Evolutionary conservation across 306 rosid species (phyloP).

Genomic region (Castanea sativa): DNA sequence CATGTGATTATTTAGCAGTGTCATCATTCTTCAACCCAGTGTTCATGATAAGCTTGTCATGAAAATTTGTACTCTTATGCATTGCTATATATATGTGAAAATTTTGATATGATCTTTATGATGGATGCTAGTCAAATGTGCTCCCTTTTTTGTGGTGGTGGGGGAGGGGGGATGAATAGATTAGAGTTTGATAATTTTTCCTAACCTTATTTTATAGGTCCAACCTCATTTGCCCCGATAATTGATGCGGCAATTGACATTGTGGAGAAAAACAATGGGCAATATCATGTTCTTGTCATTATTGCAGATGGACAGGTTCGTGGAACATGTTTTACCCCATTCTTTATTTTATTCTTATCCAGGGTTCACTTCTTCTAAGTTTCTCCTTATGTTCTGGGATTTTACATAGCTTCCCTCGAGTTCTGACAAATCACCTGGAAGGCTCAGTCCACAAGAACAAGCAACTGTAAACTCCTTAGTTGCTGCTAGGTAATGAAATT

Average conservation of each 20-base stretch:
- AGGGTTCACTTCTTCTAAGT: background rate
- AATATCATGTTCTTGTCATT: conserved; percentile 95
- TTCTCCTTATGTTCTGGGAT: conserved; percentile 12
- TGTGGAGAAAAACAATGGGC: conserved; percentile 72
- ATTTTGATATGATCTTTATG: background rate
- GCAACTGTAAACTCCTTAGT: conserved; percentile 71
- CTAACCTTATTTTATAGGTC: conserved; percentile 53
- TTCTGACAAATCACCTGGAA: conserved; percentile 64
- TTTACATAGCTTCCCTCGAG: conserved; percentile 62
- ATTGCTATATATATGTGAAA: background rate
- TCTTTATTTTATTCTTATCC: background rate
- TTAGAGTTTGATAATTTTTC: conserved; percentile 5
- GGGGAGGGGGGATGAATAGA: background rate
- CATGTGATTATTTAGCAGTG: background rate
- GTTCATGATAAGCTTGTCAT: background rate
- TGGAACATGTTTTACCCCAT: conserved; percentile 12
- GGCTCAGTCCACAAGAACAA: conserved; percentile 74
- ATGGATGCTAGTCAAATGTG: background rate
- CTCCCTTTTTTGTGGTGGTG: background rate
- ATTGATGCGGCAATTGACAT: conserved; percentile 82
- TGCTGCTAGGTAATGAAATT: conserved; percentile 73
- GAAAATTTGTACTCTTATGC: background rate
- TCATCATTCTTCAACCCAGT: background rate
- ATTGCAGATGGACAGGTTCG: conserved; percentile 98
- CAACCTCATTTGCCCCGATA: conserved; percentile 91